Evolutionary conservation across 2,329 filamentous ascomycete genomes (phyloP), one percentile per base, ranked within the genome.

Genomic region (Epichloe baconii): DNA sequence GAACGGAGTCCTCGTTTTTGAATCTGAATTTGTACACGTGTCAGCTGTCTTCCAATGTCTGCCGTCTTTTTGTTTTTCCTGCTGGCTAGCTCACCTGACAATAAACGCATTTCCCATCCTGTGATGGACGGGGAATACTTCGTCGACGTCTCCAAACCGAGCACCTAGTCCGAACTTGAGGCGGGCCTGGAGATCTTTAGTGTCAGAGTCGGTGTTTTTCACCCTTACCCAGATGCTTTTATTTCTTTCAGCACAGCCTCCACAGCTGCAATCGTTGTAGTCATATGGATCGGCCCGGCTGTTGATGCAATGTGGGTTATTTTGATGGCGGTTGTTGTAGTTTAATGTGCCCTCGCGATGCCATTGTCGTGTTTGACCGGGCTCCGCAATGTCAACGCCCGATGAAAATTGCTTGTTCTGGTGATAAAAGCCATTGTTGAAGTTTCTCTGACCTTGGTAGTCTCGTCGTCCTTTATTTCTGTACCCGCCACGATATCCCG

Each of bases 101-200:
- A 68, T 51, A 31, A 66, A 64, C 1, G 51, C 51, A 35, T 52
- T 42, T 26, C 52, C 52, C 12, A 43, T 49, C 14, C 46, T 42
- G 31, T 47, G 45, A 6, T 17, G 5, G 7, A 51, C 26, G 2
- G 52, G 53, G 21, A 53, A 58, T 11, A 65, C 61, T 0, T 60
- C 62, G 5, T 67, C 64, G 5, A 68, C 62, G 1, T 48, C 36
- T 2, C 66, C 66, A 47, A 63, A 68, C 5, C 57, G 52, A 17
- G 36, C 53, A 11, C 55, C 47, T 5, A 68, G 41, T 8, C 61
- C 66, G 49, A 48, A 55, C n/a, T 61, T 66, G 47, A 68, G 51
- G n/a, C 62, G 59, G 5, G 57, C 47, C 37, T 60, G 57, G 15
- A 64, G 35, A 0, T 68, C 65, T 21, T 53, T 36, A 2, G 23